A percentile compares a stretch with the other conserved stretches of the same genome.
Conservation (phyloP, 352 stramenopile species). For the Pythium angustatum region DNA sequence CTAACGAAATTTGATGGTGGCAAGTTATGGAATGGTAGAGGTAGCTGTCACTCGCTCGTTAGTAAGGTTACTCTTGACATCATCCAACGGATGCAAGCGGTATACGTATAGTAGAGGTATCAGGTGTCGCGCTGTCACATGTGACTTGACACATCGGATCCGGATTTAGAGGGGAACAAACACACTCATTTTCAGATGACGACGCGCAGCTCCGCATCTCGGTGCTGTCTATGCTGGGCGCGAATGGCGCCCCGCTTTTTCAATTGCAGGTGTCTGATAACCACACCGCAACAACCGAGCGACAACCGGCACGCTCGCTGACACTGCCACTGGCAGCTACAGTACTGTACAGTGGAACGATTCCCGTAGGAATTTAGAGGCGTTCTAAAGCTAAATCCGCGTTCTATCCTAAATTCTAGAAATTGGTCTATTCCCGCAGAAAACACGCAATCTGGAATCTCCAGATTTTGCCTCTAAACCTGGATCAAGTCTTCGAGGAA, state of each 20-base stretch:
- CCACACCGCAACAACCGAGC: too few relatives aligned
- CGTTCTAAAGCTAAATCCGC: too few relatives aligned
- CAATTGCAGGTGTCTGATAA: not conserved
- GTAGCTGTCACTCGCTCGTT: not conserved
- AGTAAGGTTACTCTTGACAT: not conserved
- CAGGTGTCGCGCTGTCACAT: not conserved
- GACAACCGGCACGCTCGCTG: too few relatives aligned
- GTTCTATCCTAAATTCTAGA: too few relatives aligned
- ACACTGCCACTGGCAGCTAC: too few relatives aligned
- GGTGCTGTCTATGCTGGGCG: too few relatives aligned
- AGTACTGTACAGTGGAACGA: too few relatives aligned
- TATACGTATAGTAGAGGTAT: slow-evolving; percentile 3
- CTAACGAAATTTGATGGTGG: not conserved
- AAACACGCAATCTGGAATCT: too few relatives aligned
- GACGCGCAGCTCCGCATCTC: not conserved
- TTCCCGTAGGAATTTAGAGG: too few relatives aligned
- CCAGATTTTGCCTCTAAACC: too few relatives aligned
- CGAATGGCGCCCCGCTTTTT: not conserved
- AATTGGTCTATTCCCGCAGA: too few relatives aligned
- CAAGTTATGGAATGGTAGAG: not conserved
- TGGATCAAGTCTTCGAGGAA: too few relatives aligned
- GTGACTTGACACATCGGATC: not conserved
- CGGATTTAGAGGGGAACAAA: not conserved
- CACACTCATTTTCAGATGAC: slow-evolving; percentile 5
- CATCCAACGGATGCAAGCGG: not conserved